Evolutionary conservation across 768 basidiomycete species (phyloP).

Genomic region (Suillus lakei): DNA sequence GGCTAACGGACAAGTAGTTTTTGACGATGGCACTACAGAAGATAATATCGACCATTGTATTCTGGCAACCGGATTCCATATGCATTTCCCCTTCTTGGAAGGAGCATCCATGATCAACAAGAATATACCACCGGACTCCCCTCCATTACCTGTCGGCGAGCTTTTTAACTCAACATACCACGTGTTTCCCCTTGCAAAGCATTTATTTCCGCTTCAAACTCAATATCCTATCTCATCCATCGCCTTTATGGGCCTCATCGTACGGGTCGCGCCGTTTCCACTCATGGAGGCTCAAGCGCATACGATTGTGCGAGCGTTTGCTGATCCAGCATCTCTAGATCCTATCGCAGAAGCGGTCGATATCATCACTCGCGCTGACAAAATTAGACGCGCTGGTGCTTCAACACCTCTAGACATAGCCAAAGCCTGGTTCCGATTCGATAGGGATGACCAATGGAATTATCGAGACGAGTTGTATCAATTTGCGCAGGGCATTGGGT

Average conservation of each 20-base stretch:
- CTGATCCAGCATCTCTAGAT: conserved; percentile 55
- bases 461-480: conserved; percentile 66
- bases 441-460: conserved; percentile 59
- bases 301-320: conserved; percentile 60
- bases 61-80: conserved; percentile 78
- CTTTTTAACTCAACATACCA: conserved; percentile 69
- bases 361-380: conserved; percentile 53
- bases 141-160: conserved; percentile 49
- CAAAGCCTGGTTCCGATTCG: conserved; percentile 61
- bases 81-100: conserved; percentile 65
- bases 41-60: conserved; percentile 63
- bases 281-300: conserved; percentile 79
- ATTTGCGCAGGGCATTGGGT: conserved; percentile 43
- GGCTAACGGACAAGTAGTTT: conserved; percentile 50
- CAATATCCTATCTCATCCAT: conserved; percentile 52
- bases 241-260: conserved; percentile 68
- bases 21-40: conserved; percentile 64
- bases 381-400: conserved; percentile 39
- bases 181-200: conserved; percentile 72
- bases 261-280: conserved; percentile 72
- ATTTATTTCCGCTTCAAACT: conserved; percentile 66
- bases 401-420: conserved; percentile 47
- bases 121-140: conserved; percentile 46
- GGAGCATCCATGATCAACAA: conserved; percentile 37
- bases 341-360: conserved; percentile 48